Percentiles rank a stretch among this genome's conserved stretches.
These are phyloP conservation scores for Solanum corneliomulleri DNA, from an alignment of 257 asterid genomes.

Conservation along the genomic window DNA sequence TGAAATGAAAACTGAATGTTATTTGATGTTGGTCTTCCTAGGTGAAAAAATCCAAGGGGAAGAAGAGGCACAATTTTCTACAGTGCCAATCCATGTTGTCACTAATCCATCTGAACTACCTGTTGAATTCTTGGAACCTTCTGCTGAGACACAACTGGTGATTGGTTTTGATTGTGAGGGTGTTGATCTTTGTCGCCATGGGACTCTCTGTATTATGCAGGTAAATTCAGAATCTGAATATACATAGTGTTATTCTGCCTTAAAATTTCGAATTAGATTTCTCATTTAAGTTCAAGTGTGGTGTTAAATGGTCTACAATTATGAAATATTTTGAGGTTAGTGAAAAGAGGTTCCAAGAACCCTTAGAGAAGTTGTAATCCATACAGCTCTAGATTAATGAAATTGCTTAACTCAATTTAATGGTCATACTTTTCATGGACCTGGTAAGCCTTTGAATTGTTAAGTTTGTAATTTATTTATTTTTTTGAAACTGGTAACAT, in stretches of 20 bases:
- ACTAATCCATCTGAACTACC: slow-evolving; percentile 81
- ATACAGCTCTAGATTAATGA: background rate
- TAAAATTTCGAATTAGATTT: background rate
- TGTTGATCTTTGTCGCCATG: slow-evolving; percentile 89
- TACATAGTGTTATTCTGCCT: background rate
- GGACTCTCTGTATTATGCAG: slow-evolving; percentile 94
- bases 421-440: background rate
- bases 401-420: background rate
- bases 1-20: background rate
- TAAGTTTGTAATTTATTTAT: background rate
- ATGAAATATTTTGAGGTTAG: background rate
- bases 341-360: background rate
- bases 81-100: slow-evolving; percentile 76
- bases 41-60: slow-evolving; percentile 34
- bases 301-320: background rate
- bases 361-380: background rate
- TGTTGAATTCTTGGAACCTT: slow-evolving; percentile 79
- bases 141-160: slow-evolving; percentile 47
- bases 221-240: slow-evolving; percentile 13
- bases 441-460: background rate
- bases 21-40: slow-evolving; percentile 15
- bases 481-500: background rate
- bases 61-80: slow-evolving; percentile 33
- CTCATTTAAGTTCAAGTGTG: background rate
- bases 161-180: slow-evolving; percentile 99